Evolutionary conservation across 805 yeast genomes (phyloP).

Genomic region (Ogataea ganodermae): DNA sequence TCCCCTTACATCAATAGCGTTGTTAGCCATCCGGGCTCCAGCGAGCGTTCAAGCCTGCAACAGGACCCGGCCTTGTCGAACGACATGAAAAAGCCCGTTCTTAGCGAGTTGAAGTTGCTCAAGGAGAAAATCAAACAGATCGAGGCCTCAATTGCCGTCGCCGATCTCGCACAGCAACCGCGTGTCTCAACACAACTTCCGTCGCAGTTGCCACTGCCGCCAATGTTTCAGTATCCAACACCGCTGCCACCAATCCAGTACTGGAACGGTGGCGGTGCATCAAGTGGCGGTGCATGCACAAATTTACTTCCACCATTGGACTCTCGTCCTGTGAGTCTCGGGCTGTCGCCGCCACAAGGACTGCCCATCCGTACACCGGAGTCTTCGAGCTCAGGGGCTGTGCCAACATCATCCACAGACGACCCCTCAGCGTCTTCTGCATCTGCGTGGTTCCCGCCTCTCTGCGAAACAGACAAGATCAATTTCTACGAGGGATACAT

Average conservation of each 20-base stretch:
- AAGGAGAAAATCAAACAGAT: conserved; percentile 46
- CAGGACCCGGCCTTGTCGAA: conserved; percentile 9
- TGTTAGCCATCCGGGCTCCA: conserved; percentile 23
- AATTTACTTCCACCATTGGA: conserved; percentile 1
- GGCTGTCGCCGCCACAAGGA: neutral
- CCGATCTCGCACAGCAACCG: conserved; percentile 26
- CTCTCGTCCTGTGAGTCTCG: neutral
- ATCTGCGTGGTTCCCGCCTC: conserved; percentile 11
- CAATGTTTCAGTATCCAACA: conserved; percentile 13
- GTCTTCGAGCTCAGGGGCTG: neutral
- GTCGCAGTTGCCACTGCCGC: conserved; percentile 16
- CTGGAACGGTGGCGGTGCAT: conserved; percentile 7
- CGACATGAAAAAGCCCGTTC: conserved; percentile 20
- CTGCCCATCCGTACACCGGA: neutral
- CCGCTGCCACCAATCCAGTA: conserved; percentile 28
- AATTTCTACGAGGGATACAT: conserved; percentile 45
- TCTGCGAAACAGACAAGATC: conserved; percentile 38
- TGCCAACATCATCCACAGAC: neutral
- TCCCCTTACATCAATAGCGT: conserved; percentile 19
- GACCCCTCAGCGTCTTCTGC: neutral
- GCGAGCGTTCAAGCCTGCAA: conserved; percentile 27
- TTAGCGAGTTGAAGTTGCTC: conserved; percentile 37
- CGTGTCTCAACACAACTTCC: conserved; percentile 11
- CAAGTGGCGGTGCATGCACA: neutral
- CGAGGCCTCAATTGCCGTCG: conserved; percentile 45